Evolutionary conservation across 2,329 filamentous ascomycete genomes (phyloP).

Genomic region (Cordyceps pruinosa): DNA sequence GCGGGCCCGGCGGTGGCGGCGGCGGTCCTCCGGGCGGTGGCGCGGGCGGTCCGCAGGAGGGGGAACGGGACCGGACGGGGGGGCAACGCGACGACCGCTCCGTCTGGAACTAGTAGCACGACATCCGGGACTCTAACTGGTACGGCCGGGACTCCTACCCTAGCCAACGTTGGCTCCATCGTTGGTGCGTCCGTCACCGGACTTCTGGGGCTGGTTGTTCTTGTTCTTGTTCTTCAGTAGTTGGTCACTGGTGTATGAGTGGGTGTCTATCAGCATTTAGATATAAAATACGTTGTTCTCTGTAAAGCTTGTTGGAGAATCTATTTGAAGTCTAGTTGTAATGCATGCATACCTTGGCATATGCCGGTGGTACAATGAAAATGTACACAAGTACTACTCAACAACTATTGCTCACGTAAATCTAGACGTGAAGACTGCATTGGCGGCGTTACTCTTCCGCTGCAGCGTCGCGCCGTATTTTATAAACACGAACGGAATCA

Average conservation of each 20-base stretch:
- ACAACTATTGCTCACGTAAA: not conserved
- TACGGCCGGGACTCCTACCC: not conserved
- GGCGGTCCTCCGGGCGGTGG: not conserved
- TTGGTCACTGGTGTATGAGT: not conserved
- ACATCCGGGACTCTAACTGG: not conserved
- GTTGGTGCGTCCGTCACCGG: not conserved
- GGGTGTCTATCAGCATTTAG: too few relatives aligned
- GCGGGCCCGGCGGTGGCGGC: conserved; percentile 9
- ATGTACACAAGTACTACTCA: not conserved
- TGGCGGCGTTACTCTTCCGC: not conserved
- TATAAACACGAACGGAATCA: conserved; percentile 9
- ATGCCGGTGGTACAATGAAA: not conserved
- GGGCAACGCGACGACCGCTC: not conserved
- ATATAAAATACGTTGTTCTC: too few relatives aligned
- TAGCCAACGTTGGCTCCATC: not conserved
- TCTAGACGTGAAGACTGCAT: not conserved
- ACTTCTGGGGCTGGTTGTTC: not conserved
- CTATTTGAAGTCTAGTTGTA: not conserved
- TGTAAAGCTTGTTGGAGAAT: too few relatives aligned
- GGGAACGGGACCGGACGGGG: not conserved
- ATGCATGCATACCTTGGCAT: not conserved
- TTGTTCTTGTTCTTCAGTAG: not conserved
- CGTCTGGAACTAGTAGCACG: not conserved
- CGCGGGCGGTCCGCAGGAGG: too few relatives aligned
- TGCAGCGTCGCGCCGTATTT: not conserved